Conservation (phyloP, 1,284 basidiomycete species). For the Veloboletus limbatus region DNA sequence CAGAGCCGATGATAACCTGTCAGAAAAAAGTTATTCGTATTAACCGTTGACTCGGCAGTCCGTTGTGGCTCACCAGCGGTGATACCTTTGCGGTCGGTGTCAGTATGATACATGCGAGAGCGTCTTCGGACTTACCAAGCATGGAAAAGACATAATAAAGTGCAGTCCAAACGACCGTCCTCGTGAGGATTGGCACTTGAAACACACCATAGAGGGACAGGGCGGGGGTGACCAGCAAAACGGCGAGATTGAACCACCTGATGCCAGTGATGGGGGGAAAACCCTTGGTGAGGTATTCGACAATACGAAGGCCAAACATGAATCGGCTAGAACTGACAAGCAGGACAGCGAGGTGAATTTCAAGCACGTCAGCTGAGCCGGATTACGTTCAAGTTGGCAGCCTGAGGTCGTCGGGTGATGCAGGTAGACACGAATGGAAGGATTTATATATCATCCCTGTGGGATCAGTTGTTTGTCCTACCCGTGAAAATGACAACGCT, state of each 20-base stretch:
- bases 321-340: not conserved
- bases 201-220: conserved; percentile 67
- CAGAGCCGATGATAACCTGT: conserved; percentile 87
- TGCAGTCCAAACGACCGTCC: conserved; percentile 58
- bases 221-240: conserved; percentile 66
- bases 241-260: conserved; percentile 65
- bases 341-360: conserved; percentile 1
- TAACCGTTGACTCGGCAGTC: not conserved
- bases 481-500: conserved; percentile 19
- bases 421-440: conserved; percentile 10
- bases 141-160: conserved; percentile 77
- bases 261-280: conserved; percentile 52
- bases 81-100: conserved; percentile 40
- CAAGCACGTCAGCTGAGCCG: not conserved
- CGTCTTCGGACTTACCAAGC: conserved; percentile 44
- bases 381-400: conserved; percentile 9
- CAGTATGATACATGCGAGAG: conserved; percentile 13
- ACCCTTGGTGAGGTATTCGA: conserved; percentile 22
- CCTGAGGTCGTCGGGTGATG: conserved; percentile 14
- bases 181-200: conserved; percentile 42
- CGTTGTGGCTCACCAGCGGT: conserved; percentile 49
- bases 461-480: conserved; percentile 17
- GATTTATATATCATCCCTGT: conserved; percentile 30
- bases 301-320: conserved; percentile 15
- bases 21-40: conserved; percentile 3